Evolutionary conservation across 164 flowering plant species (phyloP).

Genomic region (Chimonanthus salicifolius): DNA sequence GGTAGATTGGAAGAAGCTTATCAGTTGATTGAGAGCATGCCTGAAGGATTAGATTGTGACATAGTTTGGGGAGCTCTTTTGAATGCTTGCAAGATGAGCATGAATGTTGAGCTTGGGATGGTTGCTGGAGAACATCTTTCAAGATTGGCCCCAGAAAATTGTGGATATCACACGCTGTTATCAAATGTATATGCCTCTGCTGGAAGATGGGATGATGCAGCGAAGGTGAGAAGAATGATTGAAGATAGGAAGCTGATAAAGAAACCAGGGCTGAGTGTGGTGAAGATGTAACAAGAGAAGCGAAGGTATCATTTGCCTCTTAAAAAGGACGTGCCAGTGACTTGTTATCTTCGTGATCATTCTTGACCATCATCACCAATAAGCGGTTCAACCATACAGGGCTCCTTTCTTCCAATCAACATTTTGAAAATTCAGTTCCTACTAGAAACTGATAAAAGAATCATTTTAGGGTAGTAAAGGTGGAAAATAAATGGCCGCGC

Average conservation of each 20-base stretch:
- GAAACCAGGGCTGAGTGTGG: constrained; percentile 28
- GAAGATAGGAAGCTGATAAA: constrained; percentile 24
- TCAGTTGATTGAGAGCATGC: constrained; percentile 13
- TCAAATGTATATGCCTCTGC: constrained; percentile 30
- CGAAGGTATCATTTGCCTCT: background rate
- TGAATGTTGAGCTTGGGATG: constrained; percentile 23
- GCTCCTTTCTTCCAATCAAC: background rate
- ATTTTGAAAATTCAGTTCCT: background rate
- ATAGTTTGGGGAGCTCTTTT: constrained; percentile 30
- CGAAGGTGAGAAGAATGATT: constrained; percentile 23
- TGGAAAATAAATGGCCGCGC: constrained; percentile 21
- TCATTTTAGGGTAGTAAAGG: background rate
- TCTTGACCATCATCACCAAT: background rate
- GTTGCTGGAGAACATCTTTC: constrained; percentile 27
- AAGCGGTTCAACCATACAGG: background rate
- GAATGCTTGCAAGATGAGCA: constrained; percentile 23
- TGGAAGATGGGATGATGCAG: constrained; percentile 26
- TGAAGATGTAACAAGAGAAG: constrained; percentile 8
- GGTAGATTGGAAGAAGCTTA: constrained; percentile 39
- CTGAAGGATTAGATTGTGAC: constrained; percentile 16
- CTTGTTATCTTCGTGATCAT: background rate
- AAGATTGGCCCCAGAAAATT: constrained; percentile 24
- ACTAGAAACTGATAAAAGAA: background rate
- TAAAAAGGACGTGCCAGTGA: background rate
- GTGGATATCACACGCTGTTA: constrained; percentile 25